A percentile compares a stretch with the other conserved stretches of the same genome.
Conservation (phyloP, 306 rosid species). For the Arachis hypogaea region DNA sequence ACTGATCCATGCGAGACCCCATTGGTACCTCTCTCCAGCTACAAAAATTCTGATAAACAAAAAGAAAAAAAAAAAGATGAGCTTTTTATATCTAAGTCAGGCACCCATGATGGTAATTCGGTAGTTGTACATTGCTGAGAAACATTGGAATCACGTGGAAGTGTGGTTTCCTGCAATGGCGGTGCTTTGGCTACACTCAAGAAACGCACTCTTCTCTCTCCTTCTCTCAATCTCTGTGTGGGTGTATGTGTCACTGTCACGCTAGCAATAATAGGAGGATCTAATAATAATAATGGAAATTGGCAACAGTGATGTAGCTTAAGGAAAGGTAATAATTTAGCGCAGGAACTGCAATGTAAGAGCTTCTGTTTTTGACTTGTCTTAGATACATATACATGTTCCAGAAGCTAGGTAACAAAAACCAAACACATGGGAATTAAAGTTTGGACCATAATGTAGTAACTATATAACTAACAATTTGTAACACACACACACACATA, state of each 20-base stretch:
- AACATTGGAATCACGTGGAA: conserved; percentile 9
- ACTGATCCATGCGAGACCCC: conserved; percentile 94
- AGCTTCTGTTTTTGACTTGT: neutral
- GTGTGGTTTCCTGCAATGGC: conserved; percentile 26
- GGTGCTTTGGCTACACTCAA: conserved; percentile 31
- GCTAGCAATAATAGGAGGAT: neutral
- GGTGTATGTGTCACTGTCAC: neutral
- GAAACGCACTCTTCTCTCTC: conserved; percentile 6
- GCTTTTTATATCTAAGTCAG: neutral
- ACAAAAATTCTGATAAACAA: too few relatives aligned
- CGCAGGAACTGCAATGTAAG: conserved; percentile 29
- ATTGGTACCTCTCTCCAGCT: conserved; percentile 32
- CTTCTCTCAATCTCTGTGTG: neutral
- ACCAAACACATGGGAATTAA: neutral
- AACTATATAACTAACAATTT: too few relatives aligned
- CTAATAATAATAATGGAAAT: neutral
- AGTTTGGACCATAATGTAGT: neutral
- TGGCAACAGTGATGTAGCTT: too few relatives aligned
- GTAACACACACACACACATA: neutral
- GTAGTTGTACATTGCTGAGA: conserved; percentile 27
- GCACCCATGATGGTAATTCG: neutral
- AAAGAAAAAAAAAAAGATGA: neutral
- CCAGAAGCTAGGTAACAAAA: neutral
- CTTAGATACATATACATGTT: neutral
- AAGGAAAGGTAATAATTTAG: neutral